These are phyloP conservation scores for Colletotrichum tamarilloi DNA, from an alignment of 2,329 filamentous ascomycete species.

Conservation along the genomic window DNA sequence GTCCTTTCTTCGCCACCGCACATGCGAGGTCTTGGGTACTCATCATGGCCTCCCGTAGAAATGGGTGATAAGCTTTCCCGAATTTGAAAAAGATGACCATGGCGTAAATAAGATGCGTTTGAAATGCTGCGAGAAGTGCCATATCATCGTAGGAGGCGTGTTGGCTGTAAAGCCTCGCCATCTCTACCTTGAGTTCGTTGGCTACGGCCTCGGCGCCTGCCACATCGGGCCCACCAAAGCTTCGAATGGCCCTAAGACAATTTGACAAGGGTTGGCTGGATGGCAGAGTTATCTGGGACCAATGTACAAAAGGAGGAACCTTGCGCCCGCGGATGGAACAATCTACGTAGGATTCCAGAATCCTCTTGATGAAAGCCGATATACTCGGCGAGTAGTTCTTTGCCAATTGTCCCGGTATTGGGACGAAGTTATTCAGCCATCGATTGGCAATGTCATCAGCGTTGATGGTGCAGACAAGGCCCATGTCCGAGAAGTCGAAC, in stretches of 20 bases:
- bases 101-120: slow-evolving; percentile 64
- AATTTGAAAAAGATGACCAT: slow-evolving; percentile 59
- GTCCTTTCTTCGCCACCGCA: slow-evolving; percentile 49
- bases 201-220: slow-evolving; percentile 41
- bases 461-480: slow-evolving; percentile 58
- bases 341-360: slow-evolving; percentile 57
- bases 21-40: slow-evolving; percentile 63
- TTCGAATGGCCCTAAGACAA: slow-evolving; percentile 53
- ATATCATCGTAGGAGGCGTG: slow-evolving; percentile 41
- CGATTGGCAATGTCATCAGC: slow-evolving; percentile 58
- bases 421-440: slow-evolving; percentile 60
- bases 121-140: slow-evolving; percentile 56
- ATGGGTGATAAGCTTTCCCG: slow-evolving; percentile 38
- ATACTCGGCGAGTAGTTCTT: slow-evolving; percentile 54
- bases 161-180: slow-evolving; percentile 50
- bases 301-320: slow-evolving; percentile 57
- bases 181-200: slow-evolving; percentile 53
- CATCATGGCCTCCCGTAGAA: slow-evolving; percentile 57
- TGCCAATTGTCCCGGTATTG: slow-evolving; percentile 52
- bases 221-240: slow-evolving; percentile 49
- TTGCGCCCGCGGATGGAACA: slow-evolving; percentile 49
- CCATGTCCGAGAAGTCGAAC: slow-evolving; percentile 48
- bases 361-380: slow-evolving; percentile 50
- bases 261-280: slow-evolving; percentile 48
- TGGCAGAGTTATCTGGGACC: slow-evolving; percentile 45